Base-by-base conservation (phyloP, 75 land plant genomes). In the Azolla pinnata region DNA sequence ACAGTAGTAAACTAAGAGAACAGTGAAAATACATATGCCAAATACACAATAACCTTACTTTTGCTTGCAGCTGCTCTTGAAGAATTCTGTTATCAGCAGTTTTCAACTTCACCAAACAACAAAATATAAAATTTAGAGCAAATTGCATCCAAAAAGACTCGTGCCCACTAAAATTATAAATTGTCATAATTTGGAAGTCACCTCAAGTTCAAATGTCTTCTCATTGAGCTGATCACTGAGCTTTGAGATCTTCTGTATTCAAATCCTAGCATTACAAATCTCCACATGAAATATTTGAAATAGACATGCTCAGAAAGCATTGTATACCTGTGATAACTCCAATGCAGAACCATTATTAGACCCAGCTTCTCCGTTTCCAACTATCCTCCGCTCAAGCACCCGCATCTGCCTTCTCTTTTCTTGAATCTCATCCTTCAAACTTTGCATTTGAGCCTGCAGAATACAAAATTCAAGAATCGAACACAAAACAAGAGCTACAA, bases 161-260 rank as follows among this genome's bases (percentile, higher is more conserved):
- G 2, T 12, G 12, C 10, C 9, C 10, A 2, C 29, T 53, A 45
- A 66, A 5, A 33, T 19, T 28, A 52, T 31, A 55, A 55, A 38
- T 20, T 24, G 26, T n/a, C 5, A 49, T 4, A 16, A 25, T 9
- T 16, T 48, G 17, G 31, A 17, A 49, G 52, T 60, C 67, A 88
- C 96, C 90, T 89, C 96, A 60, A 89, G 81, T 51, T 89, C 96
- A 74, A 85, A 89, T 25, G 84, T 70, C 44, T 82, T 89, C 61
- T 89, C 90, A 74, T 83, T 82, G 33, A 85, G 70, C 60, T 89
- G 86, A 60, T 76, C 50, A 4, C 81, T 67, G 33, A 89, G 73
- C 66, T 71, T 82, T 31, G 82, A 69, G 19, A 85, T 63, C 31
- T 76, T 67, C 87, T 90, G 62, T 61, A 79, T 27, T 14, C 48